A percentile compares a stretch with the other conserved stretches of the same genome.
Conservation (phyloP, 192 early-diverging fungal genomes). For the Phycomyces nitens region DNA sequence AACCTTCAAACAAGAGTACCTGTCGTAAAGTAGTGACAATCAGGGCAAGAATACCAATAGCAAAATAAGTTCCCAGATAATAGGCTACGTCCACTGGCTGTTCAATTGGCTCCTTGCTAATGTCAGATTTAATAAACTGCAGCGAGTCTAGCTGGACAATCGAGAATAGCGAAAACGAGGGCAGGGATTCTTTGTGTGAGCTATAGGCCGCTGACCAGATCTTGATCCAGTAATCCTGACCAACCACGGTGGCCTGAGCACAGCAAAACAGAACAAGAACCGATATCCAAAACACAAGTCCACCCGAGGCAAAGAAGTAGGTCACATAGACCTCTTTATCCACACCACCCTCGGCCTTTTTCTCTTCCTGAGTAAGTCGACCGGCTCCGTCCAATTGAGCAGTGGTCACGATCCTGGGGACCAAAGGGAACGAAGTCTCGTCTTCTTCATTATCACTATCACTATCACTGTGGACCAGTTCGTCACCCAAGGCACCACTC, state of each 20-base stretch:
- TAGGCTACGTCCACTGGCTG: slow-evolving; percentile 45
- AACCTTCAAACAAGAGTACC: slow-evolving; percentile 42
- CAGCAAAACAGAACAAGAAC: slow-evolving; percentile 42
- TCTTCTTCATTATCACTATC: slow-evolving; percentile 29
- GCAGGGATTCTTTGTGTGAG: too few relatives aligned
- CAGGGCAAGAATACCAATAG: slow-evolving; percentile 47
- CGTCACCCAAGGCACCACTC: slow-evolving; percentile 43
- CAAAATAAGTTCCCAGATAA: slow-evolving; percentile 62
- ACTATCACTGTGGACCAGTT: slow-evolving; percentile 35
- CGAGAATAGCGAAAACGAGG: background rate
- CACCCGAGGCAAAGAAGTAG: slow-evolving; percentile 71
- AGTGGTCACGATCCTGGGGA: slow-evolving; percentile 29
- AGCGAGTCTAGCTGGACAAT: background rate
- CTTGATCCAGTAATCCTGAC: slow-evolving; percentile 66
- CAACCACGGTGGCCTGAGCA: slow-evolving; percentile 35
- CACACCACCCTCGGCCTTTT: slow-evolving; percentile 79
- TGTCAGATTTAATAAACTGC: background rate
- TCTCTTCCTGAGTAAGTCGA: slow-evolving; percentile 81
- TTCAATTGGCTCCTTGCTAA: background rate
- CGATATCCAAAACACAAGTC: slow-evolving; percentile 59
- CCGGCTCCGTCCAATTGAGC: slow-evolving; percentile 36
- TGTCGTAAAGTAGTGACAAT: slow-evolving; percentile 38
- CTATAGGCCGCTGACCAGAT: slow-evolving; percentile 51
- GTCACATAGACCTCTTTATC: slow-evolving; percentile 67
- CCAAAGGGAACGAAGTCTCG: slow-evolving; percentile 39